Conservation (phyloP, 1,284 basidiomycete species). For the Cutaneotrichosporon sp. region DNA sequence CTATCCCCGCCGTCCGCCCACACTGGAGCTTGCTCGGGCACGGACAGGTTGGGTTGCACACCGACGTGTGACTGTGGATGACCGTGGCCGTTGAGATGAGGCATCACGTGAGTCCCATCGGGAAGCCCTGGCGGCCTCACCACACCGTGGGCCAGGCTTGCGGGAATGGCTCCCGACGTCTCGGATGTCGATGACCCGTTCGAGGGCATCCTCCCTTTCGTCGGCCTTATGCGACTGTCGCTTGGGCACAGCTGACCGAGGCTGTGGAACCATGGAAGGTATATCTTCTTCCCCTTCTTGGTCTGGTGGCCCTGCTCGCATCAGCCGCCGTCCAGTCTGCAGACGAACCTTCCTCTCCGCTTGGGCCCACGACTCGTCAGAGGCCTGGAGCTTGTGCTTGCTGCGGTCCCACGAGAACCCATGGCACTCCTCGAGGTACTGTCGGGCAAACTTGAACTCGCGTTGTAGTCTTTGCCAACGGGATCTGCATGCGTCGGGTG, state of each 20-base stretch:
- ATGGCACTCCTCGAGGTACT: constrained; percentile 31
- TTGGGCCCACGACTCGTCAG: constrained; percentile 36
- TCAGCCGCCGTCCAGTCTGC: constrained; percentile 3
- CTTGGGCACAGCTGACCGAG: constrained; percentile 36
- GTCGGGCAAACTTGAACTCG: constrained; percentile 44
- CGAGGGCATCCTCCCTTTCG: constrained; percentile 20
- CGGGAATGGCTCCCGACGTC: constrained; percentile 23
- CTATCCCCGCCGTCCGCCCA: constrained; percentile 21
- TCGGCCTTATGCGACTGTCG: constrained; percentile 13
- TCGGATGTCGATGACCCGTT: constrained; percentile 20
- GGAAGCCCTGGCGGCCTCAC: neutral
- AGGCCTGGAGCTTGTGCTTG: constrained; percentile 32
- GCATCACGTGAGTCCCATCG: neutral
- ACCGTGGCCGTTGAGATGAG: constrained; percentile 7
- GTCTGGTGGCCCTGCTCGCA: constrained; percentile 26
- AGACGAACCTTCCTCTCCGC: constrained; percentile 30
- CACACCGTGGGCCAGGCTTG: constrained; percentile 9
- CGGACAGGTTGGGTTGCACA: constrained; percentile 16
- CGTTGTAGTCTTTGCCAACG: constrained; percentile 49
- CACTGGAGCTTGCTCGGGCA: constrained; percentile 11
- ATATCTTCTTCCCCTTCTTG: constrained; percentile 42
- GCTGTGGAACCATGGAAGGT: constrained; percentile 41
- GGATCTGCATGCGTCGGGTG: constrained; percentile 48
- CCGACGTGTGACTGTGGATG: constrained; percentile 13
- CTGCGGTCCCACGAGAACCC: constrained; percentile 39